phyloP scores from a whole-genome alignment of 139 green algal species.

The Ulvella scutata region DNA sequence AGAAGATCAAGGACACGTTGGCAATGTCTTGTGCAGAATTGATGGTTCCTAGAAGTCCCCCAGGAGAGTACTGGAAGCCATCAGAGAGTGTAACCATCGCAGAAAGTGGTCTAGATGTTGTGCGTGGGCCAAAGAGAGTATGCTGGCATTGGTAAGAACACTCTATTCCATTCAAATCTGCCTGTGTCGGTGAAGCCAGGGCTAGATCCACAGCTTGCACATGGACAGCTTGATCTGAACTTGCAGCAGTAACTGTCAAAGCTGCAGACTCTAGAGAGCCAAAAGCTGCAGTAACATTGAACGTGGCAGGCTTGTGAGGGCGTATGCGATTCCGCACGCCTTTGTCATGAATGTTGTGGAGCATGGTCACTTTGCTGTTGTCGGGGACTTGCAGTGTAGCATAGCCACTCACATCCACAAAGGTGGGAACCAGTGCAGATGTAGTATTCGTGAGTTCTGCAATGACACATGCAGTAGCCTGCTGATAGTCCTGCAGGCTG shows the following conservation, averaged over 20 bases:
- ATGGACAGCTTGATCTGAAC: not conserved
- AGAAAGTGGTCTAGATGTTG: too few species aligned
- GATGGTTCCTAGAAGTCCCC: too few species aligned
- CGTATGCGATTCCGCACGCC: not conserved
- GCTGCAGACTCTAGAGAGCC: not conserved
- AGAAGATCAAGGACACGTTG: too few species aligned
- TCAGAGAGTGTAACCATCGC: too few species aligned
- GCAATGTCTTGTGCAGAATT: too few species aligned
- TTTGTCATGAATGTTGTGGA: not conserved
- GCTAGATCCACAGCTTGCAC: not conserved
- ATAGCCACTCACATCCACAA: not conserved
- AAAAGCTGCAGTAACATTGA: not conserved
- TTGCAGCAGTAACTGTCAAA: not conserved
- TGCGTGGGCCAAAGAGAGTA: too few species aligned
- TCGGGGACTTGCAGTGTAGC: not conserved
- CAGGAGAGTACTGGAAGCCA: too few species aligned
- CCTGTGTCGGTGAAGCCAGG: not conserved
- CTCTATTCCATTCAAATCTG: too few species aligned
- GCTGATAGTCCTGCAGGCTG: not conserved
- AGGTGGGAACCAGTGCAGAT: not conserved
- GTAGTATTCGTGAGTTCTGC: not conserved
- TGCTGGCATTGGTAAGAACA: too few species aligned
- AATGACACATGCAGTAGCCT: not conserved
- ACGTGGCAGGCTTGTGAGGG: not conserved
- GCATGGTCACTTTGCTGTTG: not conserved